Percentiles rank a stretch among this genome's conserved stretches.
Conservation (phyloP, 2,329 filamentous ascomycete genomes). For the Neopestalotiopsis sp. region DNA sequence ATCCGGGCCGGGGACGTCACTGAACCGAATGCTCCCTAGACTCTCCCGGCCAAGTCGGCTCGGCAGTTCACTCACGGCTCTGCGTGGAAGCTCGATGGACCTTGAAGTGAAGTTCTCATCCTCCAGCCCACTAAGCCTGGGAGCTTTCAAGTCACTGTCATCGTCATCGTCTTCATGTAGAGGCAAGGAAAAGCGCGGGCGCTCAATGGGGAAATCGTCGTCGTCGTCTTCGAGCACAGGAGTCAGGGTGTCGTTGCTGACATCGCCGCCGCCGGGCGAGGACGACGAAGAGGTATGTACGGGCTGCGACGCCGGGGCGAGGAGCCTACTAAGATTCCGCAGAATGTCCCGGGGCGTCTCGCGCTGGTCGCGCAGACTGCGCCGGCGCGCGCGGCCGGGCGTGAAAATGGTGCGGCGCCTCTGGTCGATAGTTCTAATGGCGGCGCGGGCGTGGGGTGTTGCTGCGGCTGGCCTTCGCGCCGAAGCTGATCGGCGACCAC, state of each 20-base stretch:
- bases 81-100: constrained; percentile 65
- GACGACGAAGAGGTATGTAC: constrained; percentile 54
- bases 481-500: constrained; percentile 51
- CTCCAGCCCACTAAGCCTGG: constrained; percentile 59
- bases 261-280: constrained; percentile 21
- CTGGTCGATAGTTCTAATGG: constrained; percentile 62
- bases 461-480: constrained; percentile 48
- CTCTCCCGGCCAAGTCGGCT: constrained; percentile 52
- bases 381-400: constrained; percentile 62
- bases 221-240: constrained; percentile 46
- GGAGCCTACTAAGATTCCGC: constrained; percentile 57
- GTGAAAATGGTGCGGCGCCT: constrained; percentile 66
- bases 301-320: constrained; percentile 55
- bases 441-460: constrained; percentile 68
- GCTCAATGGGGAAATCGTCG: constrained; percentile 54
- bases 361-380: constrained; percentile 59
- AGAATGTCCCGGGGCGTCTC: constrained; percentile 41
- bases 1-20: constrained; percentile 50
- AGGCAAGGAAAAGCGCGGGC: constrained; percentile 62
- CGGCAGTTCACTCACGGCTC: constrained; percentile 54
- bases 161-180: constrained; percentile 56
- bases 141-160: constrained; percentile 55
- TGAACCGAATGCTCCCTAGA: constrained; percentile 58
- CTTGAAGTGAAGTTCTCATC: constrained; percentile 64
- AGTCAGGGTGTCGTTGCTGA: constrained; percentile 32